phyloP scores from a whole-genome alignment of 495 filamentous ascomycete genomes.

The Penicillium steckii region DNA sequence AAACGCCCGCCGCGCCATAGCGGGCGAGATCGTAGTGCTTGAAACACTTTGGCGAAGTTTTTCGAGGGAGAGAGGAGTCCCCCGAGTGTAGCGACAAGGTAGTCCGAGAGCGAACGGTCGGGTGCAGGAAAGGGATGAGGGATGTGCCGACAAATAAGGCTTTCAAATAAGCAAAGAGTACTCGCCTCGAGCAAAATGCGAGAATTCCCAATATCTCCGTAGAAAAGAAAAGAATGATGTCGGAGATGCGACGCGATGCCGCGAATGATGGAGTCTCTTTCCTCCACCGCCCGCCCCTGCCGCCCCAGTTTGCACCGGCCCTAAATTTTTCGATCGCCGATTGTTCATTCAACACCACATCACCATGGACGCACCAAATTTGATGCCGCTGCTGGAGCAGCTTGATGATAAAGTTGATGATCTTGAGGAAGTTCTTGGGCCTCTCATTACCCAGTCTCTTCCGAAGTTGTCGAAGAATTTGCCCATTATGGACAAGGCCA shows the following conservation, averaged over 20 bases:
- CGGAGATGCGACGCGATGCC: constrained; percentile 2
- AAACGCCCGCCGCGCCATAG: constrained; percentile 35
- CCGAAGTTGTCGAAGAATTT: constrained; percentile 70
- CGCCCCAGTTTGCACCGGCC: constrained; percentile 18
- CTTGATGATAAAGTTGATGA: constrained; percentile 76
- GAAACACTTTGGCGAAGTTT: constrained; percentile 35
- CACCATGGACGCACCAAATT: constrained; percentile 41
- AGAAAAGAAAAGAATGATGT: background rate
- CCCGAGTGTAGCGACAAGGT: background rate
- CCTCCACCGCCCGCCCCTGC: constrained; percentile 21
- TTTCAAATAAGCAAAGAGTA: no score
- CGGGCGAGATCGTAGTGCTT: constrained; percentile 35
- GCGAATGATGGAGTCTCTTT: constrained; percentile 13
- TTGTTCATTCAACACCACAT: constrained; percentile 9
- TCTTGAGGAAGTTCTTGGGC: constrained; percentile 68
- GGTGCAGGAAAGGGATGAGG: background rate
- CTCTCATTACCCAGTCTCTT: constrained; percentile 62
- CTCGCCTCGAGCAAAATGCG: no score
- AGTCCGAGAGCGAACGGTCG: background rate
- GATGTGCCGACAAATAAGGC: no score
- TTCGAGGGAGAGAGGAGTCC: constrained; percentile 9
- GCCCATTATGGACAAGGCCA: constrained; percentile 89
- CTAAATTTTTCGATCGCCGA: constrained; percentile 22
- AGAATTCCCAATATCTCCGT: background rate
- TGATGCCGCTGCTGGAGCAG: constrained; percentile 59